phyloP scores from a whole-genome alignment of 495 filamentous ascomycete genomes.

The Aspergillus diversus region DNA sequence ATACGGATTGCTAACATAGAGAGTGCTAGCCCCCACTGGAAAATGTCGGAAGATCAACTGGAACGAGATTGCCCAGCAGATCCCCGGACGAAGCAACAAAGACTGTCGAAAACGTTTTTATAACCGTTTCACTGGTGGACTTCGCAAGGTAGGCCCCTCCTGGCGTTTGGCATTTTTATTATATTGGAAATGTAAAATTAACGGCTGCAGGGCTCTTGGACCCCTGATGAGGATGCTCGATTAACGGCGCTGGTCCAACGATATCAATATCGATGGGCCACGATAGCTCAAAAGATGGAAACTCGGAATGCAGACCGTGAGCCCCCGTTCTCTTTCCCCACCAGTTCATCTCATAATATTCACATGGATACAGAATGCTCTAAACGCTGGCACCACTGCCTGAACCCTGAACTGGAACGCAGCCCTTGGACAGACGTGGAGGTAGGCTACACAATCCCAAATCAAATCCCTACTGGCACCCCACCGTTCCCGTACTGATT shows the following conservation, averaged over 20 bases:
- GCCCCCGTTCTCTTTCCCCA: background rate
- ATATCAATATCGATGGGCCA: constrained; percentile 19
- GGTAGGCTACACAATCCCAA: background rate
- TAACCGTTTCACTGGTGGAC: constrained; percentile 16
- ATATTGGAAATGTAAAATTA: background rate
- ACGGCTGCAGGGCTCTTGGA: constrained; percentile 15
- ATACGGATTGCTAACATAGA: background rate
- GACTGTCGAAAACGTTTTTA: constrained; percentile 21
- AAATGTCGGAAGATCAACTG: constrained; percentile 22
- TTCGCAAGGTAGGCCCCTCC: constrained; percentile 12
- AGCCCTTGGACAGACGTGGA: constrained; percentile 20
- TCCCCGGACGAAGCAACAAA: constrained; percentile 20
- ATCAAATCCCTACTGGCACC: too few relatives aligned
- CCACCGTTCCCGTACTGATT: background rate
- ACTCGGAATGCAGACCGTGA: constrained; percentile 21
- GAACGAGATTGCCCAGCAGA: constrained; percentile 19
- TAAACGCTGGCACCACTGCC: constrained; percentile 21
- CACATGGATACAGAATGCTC: constrained; percentile 14
- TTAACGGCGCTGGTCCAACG: constrained; percentile 15
- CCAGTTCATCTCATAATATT: background rate
- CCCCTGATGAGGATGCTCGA: constrained; percentile 15
- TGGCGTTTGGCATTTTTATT: too few relatives aligned
- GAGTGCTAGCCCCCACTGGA: constrained; percentile 12
- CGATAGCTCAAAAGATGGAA: constrained; percentile 21
- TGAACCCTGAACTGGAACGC: constrained; percentile 19